Evolutionary conservation across 192 early-diverging fungal genomes (phyloP).

Genomic region (Gigaspora rosea): DNA sequence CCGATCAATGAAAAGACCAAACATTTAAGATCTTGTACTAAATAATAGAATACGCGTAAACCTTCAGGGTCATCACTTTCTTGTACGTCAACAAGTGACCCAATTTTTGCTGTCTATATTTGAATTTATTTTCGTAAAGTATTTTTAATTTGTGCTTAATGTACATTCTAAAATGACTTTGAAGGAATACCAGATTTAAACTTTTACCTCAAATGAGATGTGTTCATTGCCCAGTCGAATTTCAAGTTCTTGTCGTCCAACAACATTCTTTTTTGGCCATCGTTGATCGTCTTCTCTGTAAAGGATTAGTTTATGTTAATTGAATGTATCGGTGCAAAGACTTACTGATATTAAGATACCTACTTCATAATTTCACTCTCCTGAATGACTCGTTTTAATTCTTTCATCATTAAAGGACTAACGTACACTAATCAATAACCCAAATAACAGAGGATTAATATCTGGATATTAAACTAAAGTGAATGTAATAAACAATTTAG

Average conservation of each 20-base stretch:
- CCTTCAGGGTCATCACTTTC: conserved; percentile 92
- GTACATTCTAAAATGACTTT: no score
- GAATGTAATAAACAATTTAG: not conserved
- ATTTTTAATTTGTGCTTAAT: no score
- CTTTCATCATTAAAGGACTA: conserved; percentile 76
- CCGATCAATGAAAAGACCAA: conserved; percentile 93
- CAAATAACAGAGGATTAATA: not conserved
- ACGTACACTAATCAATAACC: conserved; percentile 60
- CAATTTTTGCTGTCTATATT: conserved; percentile 82
- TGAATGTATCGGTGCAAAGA: not conserved
- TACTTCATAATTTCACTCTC: conserved; percentile 92
- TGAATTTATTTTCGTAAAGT: not conserved
- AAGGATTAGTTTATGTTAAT: not conserved
- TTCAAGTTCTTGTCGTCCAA: conserved; percentile 93
- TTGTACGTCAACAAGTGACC: conserved; percentile 88
- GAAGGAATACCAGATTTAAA: not conserved
- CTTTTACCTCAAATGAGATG: conserved; percentile 83
- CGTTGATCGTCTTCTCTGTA: conserved; percentile 82
- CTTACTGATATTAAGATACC: conserved; percentile 15
- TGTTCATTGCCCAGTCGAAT: conserved; percentile 87
- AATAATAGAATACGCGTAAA: conserved; percentile 91
- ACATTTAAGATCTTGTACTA: conserved; percentile 98
- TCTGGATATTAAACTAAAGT: not conserved
- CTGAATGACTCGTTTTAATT: conserved; percentile 85
- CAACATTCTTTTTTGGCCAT: conserved; percentile 90